Evolutionary conservation across 108 stramenopile genomes (phyloP).

Genomic region (Ochromonas danica): DNA sequence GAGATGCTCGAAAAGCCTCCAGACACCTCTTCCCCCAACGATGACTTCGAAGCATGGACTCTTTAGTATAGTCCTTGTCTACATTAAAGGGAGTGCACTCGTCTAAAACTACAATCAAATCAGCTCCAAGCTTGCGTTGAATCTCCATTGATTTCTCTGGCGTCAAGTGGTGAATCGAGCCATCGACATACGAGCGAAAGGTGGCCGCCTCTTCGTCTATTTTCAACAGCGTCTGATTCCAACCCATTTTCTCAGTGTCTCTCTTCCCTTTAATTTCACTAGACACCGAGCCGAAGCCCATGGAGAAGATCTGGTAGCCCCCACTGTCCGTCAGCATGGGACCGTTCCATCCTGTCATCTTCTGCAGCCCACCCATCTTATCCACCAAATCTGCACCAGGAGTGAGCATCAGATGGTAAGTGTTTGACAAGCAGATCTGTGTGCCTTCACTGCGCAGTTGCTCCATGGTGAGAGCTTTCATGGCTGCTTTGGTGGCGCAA

Average conservation of each 20-base stretch:
- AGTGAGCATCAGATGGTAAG: slow-evolving; percentile 52
- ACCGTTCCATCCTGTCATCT: slow-evolving; percentile 48
- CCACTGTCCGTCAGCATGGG: slow-evolving; percentile 56
- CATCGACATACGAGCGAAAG: slow-evolving; percentile 45
- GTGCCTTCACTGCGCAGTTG: slow-evolving; percentile 40
- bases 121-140: slow-evolving; percentile 43
- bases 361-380: slow-evolving; percentile 51
- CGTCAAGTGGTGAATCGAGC: slow-evolving; percentile 42
- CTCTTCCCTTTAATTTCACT: slow-evolving; percentile 53
- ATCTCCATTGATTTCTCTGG: slow-evolving; percentile 47
- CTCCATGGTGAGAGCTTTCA: slow-evolving; percentile 47
- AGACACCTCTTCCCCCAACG: slow-evolving; percentile 48
- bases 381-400: slow-evolving; percentile 48
- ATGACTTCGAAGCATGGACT: slow-evolving; percentile 45
- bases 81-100: slow-evolving; percentile 59
- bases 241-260: slow-evolving; percentile 30
- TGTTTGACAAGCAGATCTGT: slow-evolving; percentile 48
- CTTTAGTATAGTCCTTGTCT: slow-evolving; percentile 46
- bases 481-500: slow-evolving; percentile 54
- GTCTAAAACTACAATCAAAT: slow-evolving; percentile 51
- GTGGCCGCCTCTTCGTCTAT: slow-evolving; percentile 49
- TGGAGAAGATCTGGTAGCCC: slow-evolving; percentile 56
- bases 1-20: slow-evolving; percentile 43
- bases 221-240: slow-evolving; percentile 39
- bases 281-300: slow-evolving; percentile 54